Evolutionary conservation across 2,329 filamentous ascomycete species (phyloP).

Genomic region (Monosporascus sp.): DNA sequence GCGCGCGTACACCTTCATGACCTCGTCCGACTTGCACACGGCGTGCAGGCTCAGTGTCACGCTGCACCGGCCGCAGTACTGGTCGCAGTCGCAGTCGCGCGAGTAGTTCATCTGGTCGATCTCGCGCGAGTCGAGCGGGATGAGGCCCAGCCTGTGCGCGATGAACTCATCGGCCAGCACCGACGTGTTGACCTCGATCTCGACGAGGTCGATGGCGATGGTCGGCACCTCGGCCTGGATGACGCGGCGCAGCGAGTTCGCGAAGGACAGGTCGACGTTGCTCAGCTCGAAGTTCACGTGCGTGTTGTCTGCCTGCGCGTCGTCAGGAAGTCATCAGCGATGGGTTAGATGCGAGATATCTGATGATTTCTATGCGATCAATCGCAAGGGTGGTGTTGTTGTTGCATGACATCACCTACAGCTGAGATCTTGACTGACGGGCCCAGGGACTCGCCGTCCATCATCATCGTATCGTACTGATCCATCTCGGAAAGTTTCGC

Average conservation of each 20-base stretch:
- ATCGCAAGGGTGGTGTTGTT: too few relatives aligned
- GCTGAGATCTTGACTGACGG: slow-evolving; percentile 56
- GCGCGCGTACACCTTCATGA: slow-evolving; percentile 90
- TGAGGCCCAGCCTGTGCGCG: slow-evolving; percentile 82
- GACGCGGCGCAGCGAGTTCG: slow-evolving; percentile 84
- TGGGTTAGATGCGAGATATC: too few relatives aligned
- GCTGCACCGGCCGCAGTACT: slow-evolving; percentile 88
- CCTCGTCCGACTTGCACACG: slow-evolving; percentile 76
- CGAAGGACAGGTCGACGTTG: slow-evolving; percentile 84
- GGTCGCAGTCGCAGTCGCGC: slow-evolving; percentile 93
- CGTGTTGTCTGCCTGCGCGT: slow-evolving; percentile 63
- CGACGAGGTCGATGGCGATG: slow-evolving; percentile 89
- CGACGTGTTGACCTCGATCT: slow-evolving; percentile 90
- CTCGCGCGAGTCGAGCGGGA: slow-evolving; percentile 80
- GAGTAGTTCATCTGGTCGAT: slow-evolving; percentile 80
- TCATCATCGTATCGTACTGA: slow-evolving; percentile 51
- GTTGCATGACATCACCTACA: slow-evolving; percentile 31
- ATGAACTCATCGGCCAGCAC: slow-evolving; percentile 96
- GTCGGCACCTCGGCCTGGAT: slow-evolving; percentile 94
- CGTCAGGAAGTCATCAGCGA: slow-evolving; percentile 5
- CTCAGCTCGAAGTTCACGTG: slow-evolving; percentile 89
- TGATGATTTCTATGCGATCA: too few relatives aligned
- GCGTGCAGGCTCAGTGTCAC: slow-evolving; percentile 81
- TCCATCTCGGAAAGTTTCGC: slow-evolving; percentile 36
- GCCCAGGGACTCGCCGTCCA: slow-evolving; percentile 52